Percentiles rank a stretch among this genome's conserved stretches.
These are phyloP conservation scores for Neurospora sp. DNA, from an alignment of 495 filamentous ascomycete species.

Conservation along the genomic window DNA sequence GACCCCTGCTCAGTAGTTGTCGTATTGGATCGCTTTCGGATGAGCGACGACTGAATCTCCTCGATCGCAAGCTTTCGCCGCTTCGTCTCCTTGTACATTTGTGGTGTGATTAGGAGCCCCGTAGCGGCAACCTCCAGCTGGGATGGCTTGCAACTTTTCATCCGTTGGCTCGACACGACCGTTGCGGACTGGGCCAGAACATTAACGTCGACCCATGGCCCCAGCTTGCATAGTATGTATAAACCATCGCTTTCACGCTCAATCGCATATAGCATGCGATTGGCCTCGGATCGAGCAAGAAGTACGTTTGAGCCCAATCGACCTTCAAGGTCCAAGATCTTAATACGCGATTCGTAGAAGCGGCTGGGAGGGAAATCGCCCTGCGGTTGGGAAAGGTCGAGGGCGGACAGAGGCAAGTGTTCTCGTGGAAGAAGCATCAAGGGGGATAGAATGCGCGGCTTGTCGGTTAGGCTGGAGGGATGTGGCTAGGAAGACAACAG, in stretches of 20 bases:
- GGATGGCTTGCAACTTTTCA: slow-evolving; percentile 4
- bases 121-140: slow-evolving; percentile 3
- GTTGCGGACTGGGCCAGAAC: slow-evolving; percentile 33
- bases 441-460: slow-evolving; percentile 50
- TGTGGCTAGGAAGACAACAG: slow-evolving; percentile 37
- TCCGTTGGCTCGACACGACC: slow-evolving; percentile 23
- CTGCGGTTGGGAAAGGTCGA: slow-evolving; percentile 46
- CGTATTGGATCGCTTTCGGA: slow-evolving; percentile 16
- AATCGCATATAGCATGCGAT: slow-evolving; percentile 54
- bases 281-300: slow-evolving; percentile 50
- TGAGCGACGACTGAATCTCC: slow-evolving; percentile 31
- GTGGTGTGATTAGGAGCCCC: slow-evolving; percentile 22
- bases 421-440: slow-evolving; percentile 53
- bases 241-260: slow-evolving; percentile 58
- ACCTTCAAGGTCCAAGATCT: slow-evolving; percentile 49
- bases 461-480: slow-evolving; percentile 44
- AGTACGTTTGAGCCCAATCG: slow-evolving; percentile 49
- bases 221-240: slow-evolving; percentile 64
- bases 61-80: slow-evolving; percentile 43
- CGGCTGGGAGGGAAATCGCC: slow-evolving; percentile 41
- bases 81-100: slow-evolving; percentile 34
- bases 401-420: slow-evolving; percentile 47
- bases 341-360: slow-evolving; percentile 50
- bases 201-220: slow-evolving; percentile 49
- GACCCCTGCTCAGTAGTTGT: slow-evolving; percentile 28